Conservation (phyloP, 176 grass and related monocot species). For the Areca catechu region DNA sequence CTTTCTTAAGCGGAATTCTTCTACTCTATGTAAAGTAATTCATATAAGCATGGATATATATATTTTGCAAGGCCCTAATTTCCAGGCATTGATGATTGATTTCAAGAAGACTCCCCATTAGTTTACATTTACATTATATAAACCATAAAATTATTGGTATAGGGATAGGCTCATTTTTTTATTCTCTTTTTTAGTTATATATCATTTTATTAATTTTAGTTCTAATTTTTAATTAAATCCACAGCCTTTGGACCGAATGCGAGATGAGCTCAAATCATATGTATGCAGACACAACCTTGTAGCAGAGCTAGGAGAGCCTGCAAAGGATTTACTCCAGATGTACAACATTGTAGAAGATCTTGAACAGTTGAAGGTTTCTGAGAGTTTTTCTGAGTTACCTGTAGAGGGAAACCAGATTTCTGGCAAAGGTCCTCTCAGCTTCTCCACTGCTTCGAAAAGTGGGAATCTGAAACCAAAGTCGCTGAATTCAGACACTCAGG, state of each 20-base stretch:
- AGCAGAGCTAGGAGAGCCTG: conserved; percentile 35
- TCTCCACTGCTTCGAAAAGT: conserved; percentile 21
- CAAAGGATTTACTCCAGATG: conserved; percentile 58
- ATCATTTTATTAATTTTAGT: background rate
- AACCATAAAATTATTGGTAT: too few species aligned
- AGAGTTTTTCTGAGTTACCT: conserved; percentile 17
- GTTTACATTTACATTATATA: too few species aligned
- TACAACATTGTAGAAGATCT: conserved; percentile 71
- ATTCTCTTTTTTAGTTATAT: background rate
- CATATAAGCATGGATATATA: too few species aligned
- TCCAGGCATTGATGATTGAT: too few species aligned
- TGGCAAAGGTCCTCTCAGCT: conserved; percentile 30
- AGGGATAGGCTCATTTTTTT: too few species aligned
- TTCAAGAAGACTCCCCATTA: too few species aligned
- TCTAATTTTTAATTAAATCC: background rate
- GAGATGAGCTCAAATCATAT: conserved; percentile 86
- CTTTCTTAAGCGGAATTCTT: too few species aligned
- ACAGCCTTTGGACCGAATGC: conserved; percentile 78
- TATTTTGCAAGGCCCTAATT: too few species aligned
- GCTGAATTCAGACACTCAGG: conserved; percentile 33
- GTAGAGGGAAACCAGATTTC: conserved; percentile 24
- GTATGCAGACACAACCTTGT: conserved; percentile 44
- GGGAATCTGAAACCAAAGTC: conserved; percentile 64
- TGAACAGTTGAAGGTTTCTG: conserved; percentile 59
- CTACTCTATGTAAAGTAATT: too few species aligned